Evolutionary conservation across 495 filamentous ascomycete genomes (phyloP).

Genomic region (Penicillium flavigenum): DNA sequence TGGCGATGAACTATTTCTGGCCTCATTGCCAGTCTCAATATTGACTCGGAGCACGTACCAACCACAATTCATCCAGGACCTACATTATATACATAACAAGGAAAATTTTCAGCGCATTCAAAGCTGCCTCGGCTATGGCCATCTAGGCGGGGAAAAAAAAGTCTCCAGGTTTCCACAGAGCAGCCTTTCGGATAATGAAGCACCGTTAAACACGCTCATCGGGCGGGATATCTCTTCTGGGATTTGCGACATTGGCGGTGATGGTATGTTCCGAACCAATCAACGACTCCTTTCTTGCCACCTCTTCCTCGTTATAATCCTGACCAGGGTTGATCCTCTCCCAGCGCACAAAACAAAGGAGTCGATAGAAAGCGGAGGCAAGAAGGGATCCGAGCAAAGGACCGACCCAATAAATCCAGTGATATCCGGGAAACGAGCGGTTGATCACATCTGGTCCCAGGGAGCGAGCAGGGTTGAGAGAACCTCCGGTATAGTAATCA

Average conservation of each 20-base stretch:
- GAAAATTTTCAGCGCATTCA: not conserved
- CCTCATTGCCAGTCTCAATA: not conserved
- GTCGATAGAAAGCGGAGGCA: conserved; percentile 64
- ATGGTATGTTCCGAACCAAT: conserved; percentile 18
- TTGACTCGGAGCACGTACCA: not conserved
- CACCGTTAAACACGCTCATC: conserved; percentile 17
- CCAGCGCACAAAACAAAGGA: conserved; percentile 69
- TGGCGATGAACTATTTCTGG: not conserved
- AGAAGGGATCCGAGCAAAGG: conserved; percentile 64
- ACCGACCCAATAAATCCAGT: conserved; percentile 64
- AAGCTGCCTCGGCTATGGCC: not conserved
- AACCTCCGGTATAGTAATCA: conserved; percentile 70
- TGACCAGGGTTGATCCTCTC: conserved; percentile 77
- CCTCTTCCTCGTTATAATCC: conserved; percentile 51
- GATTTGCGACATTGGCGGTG: not conserved
- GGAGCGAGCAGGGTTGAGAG: conserved; percentile 70
- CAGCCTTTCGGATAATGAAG: not conserved
- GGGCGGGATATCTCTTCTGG: not conserved
- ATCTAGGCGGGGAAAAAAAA: conserved; percentile 21
- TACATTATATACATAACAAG: not conserved
- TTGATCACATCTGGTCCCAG: conserved; percentile 71
- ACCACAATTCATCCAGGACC: not conserved
- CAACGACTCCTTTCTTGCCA: conserved; percentile 15
- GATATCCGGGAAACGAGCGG: conserved; percentile 55
- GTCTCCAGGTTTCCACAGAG: not conserved